phyloP scores from a whole-genome alignment of 2,329 filamentous ascomycete species.

The Rhynchosporium graminicola region DNA sequence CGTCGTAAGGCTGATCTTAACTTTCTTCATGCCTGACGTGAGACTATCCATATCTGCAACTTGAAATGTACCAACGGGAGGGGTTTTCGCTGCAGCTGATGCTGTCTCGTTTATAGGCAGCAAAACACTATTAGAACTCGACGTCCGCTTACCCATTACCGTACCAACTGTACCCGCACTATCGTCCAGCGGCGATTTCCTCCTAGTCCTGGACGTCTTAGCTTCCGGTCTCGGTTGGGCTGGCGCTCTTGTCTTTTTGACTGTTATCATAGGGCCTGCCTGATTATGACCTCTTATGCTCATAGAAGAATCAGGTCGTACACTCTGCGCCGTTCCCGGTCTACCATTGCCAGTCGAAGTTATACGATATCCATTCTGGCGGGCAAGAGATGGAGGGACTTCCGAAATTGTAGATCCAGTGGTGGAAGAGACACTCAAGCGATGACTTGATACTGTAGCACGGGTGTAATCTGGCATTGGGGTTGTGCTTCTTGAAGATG shows the following conservation, averaged over 20 bases:
- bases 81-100: not conserved
- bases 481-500: slow-evolving; percentile 31
- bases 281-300: slow-evolving; percentile 42
- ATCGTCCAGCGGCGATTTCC: slow-evolving; percentile 35
- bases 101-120: slow-evolving; percentile 18
- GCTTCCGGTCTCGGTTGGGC: slow-evolving; percentile 46
- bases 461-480: slow-evolving; percentile 39
- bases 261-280: slow-evolving; percentile 45
- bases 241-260: slow-evolving; percentile 62
- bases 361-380: slow-evolving; percentile 27
- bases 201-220: slow-evolving; percentile 38
- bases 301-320: slow-evolving; percentile 47
- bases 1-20: slow-evolving; percentile 59
- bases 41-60: slow-evolving; percentile 53
- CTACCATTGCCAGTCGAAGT: slow-evolving; percentile 40
- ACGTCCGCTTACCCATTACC: not conserved
- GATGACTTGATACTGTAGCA: slow-evolving; percentile 38
- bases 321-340: slow-evolving; percentile 47
- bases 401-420: slow-evolving; percentile 39
- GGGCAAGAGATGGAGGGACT: slow-evolving; percentile 8
- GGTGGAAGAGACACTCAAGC: slow-evolving; percentile 49
- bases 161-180: not conserved
- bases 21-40: slow-evolving; percentile 60
- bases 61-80: slow-evolving; percentile 4
- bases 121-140: slow-evolving; percentile 16